Evolutionary conservation across 129 eudicot species (phyloP).

Genomic region (Solidago caesia): DNA sequence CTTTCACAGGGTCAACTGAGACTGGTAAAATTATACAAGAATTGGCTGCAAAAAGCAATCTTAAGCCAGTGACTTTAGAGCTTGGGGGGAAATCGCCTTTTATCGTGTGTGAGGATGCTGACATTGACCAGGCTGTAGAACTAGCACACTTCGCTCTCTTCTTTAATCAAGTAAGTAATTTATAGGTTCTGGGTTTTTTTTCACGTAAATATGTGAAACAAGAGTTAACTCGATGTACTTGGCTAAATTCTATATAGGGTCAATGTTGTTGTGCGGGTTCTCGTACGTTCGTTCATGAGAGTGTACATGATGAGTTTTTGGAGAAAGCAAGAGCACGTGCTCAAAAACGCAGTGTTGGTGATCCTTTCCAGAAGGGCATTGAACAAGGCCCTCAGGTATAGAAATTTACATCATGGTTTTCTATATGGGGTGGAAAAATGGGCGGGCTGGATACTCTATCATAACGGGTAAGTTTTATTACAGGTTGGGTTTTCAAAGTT

Average conservation of each 20-base stretch:
- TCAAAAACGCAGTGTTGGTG: conserved; percentile 73
- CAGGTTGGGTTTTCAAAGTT: not conserved
- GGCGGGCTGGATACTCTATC: not conserved
- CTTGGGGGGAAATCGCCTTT: conserved; percentile 95
- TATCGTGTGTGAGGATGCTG: conserved; percentile 81
- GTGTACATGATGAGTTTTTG: conserved; percentile 72
- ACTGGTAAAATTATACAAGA: conserved; percentile 54
- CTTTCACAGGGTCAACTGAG: conserved; percentile 64
- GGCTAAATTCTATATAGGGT: conserved; percentile 41
- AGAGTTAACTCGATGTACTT: not conserved
- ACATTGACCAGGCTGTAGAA: conserved; percentile 67
- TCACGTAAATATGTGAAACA: not conserved
- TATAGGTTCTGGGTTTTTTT: not conserved
- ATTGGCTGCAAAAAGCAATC: conserved; percentile 63
- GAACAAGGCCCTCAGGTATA: conserved; percentile 98
- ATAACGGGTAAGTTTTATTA: not conserved
- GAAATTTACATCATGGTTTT: not conserved
- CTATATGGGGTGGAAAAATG: not conserved
- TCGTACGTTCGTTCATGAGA: conserved; percentile 80
- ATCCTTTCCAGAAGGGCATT: conserved; percentile 75
- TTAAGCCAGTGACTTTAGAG: conserved; percentile 57
- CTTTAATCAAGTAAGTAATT: conserved; percentile 62
- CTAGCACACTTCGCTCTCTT: conserved; percentile 85
- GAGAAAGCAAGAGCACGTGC: conserved; percentile 86
- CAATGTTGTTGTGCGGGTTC: conserved; percentile 94